A percentile compares a stretch with the other conserved stretches of the same genome.
These are phyloP conservation scores for Gossypium trilobum DNA, from an alignment of 441 rosid genomes.

Conservation along the genomic window DNA sequence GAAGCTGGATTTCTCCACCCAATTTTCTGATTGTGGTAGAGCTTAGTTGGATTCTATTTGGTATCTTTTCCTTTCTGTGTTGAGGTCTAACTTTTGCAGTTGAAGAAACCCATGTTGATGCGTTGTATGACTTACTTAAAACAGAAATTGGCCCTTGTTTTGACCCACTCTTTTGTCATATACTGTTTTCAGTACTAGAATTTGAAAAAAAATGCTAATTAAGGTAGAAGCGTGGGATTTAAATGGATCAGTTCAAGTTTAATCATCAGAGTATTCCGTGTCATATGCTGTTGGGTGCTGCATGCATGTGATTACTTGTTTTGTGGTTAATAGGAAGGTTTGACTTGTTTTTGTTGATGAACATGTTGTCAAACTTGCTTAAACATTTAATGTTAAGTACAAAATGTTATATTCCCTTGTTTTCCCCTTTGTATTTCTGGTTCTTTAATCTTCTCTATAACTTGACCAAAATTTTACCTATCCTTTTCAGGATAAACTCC, in stretches of 20 bases:
- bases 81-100: neutral
- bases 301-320: neutral
- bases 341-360: neutral
- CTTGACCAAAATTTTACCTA: slow-evolving; percentile 8
- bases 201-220: neutral
- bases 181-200: neutral
- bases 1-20: neutral
- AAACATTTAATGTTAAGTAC: neutral
- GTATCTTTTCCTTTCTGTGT: neutral
- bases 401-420: neutral
- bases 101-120: neutral
- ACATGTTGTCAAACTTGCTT: neutral
- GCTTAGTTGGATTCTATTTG: slow-evolving; percentile 3
- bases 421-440: neutral
- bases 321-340: neutral
- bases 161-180: neutral
- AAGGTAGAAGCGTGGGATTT: neutral
- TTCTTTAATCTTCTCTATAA: slow-evolving; percentile 1
- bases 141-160: neutral
- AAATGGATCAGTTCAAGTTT: neutral
- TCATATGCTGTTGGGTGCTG: neutral
- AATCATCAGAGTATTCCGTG: neutral
- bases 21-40: neutral
- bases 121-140: neutral
- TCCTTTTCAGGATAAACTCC: slow-evolving; percentile 61